These are phyloP conservation scores for Russula sp. DNA, from an alignment of 768 basidiomycete species.

Conservation along the genomic window DNA sequence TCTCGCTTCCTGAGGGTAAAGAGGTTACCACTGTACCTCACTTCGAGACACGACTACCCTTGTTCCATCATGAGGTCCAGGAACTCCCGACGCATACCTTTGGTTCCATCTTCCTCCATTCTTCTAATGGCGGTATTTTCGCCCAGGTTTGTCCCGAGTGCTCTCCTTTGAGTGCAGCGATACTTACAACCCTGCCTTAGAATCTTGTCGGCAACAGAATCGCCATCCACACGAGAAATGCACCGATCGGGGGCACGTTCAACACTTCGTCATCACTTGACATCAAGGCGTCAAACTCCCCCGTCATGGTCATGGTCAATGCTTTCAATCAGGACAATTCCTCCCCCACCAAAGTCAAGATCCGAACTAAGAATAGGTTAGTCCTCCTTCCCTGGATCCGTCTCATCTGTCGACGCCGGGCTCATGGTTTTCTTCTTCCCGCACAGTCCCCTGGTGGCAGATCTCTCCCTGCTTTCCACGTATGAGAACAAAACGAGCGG, in stretches of 20 bases:
- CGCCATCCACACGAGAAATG: not conserved
- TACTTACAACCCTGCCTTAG: not conserved
- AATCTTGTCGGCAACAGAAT: constrained; percentile 5
- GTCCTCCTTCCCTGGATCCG: not conserved
- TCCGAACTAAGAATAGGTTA: constrained; percentile 14
- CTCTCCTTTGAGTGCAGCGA: not conserved
- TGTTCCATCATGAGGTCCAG: constrained; percentile 1
- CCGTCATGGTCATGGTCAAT: constrained; percentile 9
- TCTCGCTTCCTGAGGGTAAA: constrained; percentile 11
- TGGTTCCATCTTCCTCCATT: constrained; percentile 2
- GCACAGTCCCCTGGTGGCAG: not conserved
- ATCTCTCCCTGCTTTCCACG: constrained; percentile 2
- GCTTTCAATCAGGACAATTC: constrained; percentile 11
- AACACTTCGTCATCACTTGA: constrained; percentile 6
- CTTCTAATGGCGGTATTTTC: not conserved
- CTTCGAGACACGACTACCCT: constrained; percentile 13
- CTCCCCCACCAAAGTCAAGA: not conserved
- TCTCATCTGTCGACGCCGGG: not conserved
- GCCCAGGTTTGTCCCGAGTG: not conserved
- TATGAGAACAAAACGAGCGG: not conserved
- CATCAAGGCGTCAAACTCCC: constrained; percentile 8
- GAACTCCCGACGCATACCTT: constrained; percentile 9
- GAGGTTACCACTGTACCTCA: not conserved
- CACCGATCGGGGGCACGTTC: constrained; percentile 14
- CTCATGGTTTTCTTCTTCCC: not conserved